Evolutionary conservation across 345 rosid genomes (phyloP).

Genomic region (Syzygium jambos): DNA sequence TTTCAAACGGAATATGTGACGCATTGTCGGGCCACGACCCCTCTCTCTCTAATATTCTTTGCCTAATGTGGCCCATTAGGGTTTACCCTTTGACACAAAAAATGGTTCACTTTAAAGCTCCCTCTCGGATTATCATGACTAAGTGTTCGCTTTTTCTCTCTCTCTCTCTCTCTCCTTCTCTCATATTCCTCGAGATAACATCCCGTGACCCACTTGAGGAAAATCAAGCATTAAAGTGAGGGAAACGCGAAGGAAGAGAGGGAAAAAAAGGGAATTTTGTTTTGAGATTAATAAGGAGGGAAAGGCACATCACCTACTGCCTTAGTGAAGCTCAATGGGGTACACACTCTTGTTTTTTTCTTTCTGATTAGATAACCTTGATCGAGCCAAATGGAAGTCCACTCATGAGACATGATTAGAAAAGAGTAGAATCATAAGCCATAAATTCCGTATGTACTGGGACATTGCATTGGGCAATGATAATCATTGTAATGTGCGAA

Average conservation of each 20-base stretch:
- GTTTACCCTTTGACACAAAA: neutral
- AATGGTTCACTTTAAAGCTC: neutral
- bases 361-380: constrained; percentile 1
- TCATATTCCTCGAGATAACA: neutral
- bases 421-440: neutral
- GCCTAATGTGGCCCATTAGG: neutral
- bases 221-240: neutral
- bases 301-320: constrained; percentile 1
- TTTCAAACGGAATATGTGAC: neutral
- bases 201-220: neutral
- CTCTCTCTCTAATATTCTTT: neutral
- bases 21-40: neutral
- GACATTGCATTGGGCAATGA: neutral
- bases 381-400: constrained; percentile 29
- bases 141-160: neutral
- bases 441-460: neutral
- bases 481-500: neutral
- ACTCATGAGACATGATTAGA: constrained; percentile 13
- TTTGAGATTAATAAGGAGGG: neutral
- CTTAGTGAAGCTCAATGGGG: neutral
- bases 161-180: neutral
- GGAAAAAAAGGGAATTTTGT: neutral
- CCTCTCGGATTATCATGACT: neutral
- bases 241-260: neutral
- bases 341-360: neutral